Percentiles rank a stretch among this genome's conserved stretches.
Conservation (phyloP, 306 rosid genomes). For the Rosa persica region DNA sequence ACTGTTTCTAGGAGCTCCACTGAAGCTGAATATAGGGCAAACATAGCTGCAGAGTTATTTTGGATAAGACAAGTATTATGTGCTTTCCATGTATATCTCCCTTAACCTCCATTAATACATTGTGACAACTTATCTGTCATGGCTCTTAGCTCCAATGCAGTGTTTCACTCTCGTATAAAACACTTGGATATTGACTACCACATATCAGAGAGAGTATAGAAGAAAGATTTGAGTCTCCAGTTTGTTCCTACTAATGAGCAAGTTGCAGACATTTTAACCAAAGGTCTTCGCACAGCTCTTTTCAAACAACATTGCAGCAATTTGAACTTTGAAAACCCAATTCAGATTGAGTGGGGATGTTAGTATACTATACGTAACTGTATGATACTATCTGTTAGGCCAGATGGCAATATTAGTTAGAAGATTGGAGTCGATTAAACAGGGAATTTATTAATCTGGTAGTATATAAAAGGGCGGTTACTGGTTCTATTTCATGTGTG, state of each 20-base stretch:
- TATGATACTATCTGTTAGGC: no score
- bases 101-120: not conserved
- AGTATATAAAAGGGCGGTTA: no score
- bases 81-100: no score
- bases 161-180: not conserved
- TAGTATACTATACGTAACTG: no score
- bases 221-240: not conserved
- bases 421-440: no score
- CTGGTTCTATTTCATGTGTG: no score
- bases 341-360: no score
- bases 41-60: not conserved
- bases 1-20: not conserved
- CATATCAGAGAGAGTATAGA: not conserved
- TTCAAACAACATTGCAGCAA: no score
- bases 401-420: no score
- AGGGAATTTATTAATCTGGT: no score
- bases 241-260: not conserved
- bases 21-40: not conserved
- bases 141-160: not conserved
- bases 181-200: not conserved
- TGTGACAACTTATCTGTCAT: not conserved
- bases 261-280: not conserved
- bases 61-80: not conserved
- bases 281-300: not conserved
- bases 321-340: no score